phyloP scores from a whole-genome alignment of 805 yeast genomes.

The Cyberlindnera meyerae region DNA sequence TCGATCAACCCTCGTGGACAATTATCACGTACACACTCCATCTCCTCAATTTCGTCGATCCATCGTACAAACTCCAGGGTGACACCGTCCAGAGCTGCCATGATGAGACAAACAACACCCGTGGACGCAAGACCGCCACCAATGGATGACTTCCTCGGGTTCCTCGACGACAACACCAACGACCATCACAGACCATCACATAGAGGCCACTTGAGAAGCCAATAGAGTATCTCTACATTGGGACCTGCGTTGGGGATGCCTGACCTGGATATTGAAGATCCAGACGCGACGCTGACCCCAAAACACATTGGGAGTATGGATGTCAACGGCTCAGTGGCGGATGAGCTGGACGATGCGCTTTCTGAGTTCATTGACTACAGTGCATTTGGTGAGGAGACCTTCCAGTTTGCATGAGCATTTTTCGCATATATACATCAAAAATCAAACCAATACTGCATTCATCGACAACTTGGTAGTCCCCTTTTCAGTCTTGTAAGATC shows the following conservation, averaged over 20 bases:
- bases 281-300: conserved; percentile 3
- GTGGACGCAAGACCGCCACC: conserved; percentile 11
- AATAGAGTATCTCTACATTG: conserved; percentile 17
- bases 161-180: conserved; percentile 18
- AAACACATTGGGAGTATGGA: too few relatives aligned
- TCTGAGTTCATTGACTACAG: conserved; percentile 22
- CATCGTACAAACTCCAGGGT: conserved; percentile 12
- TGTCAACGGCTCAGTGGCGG: too few relatives aligned
- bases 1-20: background rate
- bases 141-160: conserved; percentile 14
- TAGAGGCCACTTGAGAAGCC: conserved; percentile 13
- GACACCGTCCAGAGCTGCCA: conserved; percentile 20
- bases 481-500: too few relatives aligned
- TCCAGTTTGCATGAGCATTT: background rate
- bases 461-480: too few relatives aligned
- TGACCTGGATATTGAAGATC: conserved; percentile 5
- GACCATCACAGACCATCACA: conserved; percentile 10
- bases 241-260: conserved; percentile 22
- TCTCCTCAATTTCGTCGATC: conserved; percentile 17
- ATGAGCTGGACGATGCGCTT: conserved; percentile 7
- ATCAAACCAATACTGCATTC: background rate
- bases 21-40: conserved; percentile 21
- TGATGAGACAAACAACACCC: conserved; percentile 21
- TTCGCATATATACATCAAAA: background rate
- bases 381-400: conserved; percentile 21